Evolutionary conservation across 176 grass and related monocot genomes (phyloP), one percentile per base, ranked within the genome.

Genomic region (Elymus sibiricus): DNA sequence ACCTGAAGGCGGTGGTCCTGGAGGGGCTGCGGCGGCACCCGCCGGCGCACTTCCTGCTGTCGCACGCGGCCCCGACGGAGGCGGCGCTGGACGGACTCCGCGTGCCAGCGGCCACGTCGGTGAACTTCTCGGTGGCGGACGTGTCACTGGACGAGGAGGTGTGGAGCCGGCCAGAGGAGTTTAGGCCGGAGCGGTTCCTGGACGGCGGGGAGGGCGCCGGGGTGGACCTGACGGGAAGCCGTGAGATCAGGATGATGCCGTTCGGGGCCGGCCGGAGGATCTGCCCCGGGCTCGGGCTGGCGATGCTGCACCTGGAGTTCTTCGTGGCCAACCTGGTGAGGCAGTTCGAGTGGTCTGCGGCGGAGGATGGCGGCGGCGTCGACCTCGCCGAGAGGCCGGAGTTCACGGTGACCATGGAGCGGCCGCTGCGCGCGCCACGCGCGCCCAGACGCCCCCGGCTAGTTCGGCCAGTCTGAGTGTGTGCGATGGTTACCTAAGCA

Each of bases 191-290:
- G 53, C 81, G 82, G 81, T 87, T 84, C 58, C 2, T 91, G 19
- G 16, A 29, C 2, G 78, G 71, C 4, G 86, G 90, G 27, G 76
- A 77, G 12, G 86, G 82, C 49, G 70, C 16, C 11, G 70, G 86
- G 72, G 66, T 84, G 32, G 89, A 87, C 37, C 65, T 90, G 2
- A 86, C 84, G 4, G 64, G 84, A 2, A 90, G 55, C 55, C 16
- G 79, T 21, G 79, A 87, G 84, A 87, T 90, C 79, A 83, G 29
- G 66, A 87, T 90, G 84, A 87, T 84, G 89, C 58, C 76, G 21
- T 91, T 91, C 56, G 86, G 82, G 9, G 86, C 34, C 11, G 86
- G 86, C 13, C 81, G 82, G 77, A 85, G 82, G 81, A 77, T 88
- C 5, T 91, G 90, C 64, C 82, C 77, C 11, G 64, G 86, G 5